Base-by-base conservation (phyloP, 2,329 filamentous ascomycete species). In the Alternaria gaisen region DNA sequence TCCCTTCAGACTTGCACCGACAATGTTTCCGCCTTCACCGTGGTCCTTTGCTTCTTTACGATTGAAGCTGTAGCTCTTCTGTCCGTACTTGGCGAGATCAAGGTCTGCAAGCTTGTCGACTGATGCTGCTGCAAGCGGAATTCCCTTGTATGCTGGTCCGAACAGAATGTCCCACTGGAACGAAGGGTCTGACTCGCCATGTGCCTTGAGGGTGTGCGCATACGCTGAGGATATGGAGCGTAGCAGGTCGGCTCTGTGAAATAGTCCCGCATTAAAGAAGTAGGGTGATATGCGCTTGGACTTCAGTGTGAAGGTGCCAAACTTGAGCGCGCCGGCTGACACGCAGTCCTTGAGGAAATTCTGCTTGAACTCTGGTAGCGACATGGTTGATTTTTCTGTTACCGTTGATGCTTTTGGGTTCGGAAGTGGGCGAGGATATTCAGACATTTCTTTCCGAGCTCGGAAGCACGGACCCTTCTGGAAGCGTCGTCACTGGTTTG, bases 41-140 rank as follows among this genome's bases (percentile, higher is more conserved):
- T 98, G 94, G 74, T 93, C 91, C 84, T 98, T 98, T 73, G 90
- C 91, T 82, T 98, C 95, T 82, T 98, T 98, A 74, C 95, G 88
- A 82, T 98, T 96, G 82, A 97, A 98, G 34, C 89, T 90, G 82
- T 97, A 98, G 74, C 90, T 92, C 58, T 91, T 84, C 43, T 85
- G 81, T 57, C 87, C 87, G 80, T 91, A 95, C 63, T 84, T 87
- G 52, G 82, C 80, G 18, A 86, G 82, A 64, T 92, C 88, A 11
- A 93, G 81, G 72, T 89, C 86, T 54, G 88, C 87, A 12, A 98
- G 87, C 78, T 93, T 91, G 76, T 91, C 87, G 38, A 90, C 86
- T 16, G 93, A 90, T 3, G 91, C 86, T 16, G 91, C 89, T 44
- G 91, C 91, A n/a, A 98, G 87, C 1, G 94, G 93, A 67, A 98